phyloP scores from a whole-genome alignment of 495 filamentous ascomycete genomes.

The Astrocystis sublimbata region DNA sequence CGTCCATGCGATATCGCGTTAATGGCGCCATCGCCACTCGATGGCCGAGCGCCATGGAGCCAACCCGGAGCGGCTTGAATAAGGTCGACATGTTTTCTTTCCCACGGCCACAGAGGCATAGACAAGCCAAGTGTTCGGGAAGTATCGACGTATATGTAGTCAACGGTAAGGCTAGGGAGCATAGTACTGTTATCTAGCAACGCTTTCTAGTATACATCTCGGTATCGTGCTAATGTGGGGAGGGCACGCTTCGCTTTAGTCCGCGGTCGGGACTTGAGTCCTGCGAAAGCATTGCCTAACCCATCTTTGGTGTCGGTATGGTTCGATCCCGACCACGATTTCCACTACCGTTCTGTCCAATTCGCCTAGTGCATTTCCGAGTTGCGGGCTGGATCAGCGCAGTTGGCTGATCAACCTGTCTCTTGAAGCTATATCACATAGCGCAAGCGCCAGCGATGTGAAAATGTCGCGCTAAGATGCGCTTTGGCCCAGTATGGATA shows the following conservation, averaged over 20 bases:
- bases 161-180: not conserved
- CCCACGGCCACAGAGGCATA: not conserved
- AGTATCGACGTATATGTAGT: not conserved
- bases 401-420: not conserved
- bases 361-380: not conserved
- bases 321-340: not conserved
- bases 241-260: too few relatives aligned
- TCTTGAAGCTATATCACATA: not conserved
- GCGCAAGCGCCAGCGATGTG: not conserved
- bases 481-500: not conserved
- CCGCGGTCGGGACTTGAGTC: too few relatives aligned
- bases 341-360: not conserved
- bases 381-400: not conserved
- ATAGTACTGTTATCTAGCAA: not conserved
- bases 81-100: slow-evolving; percentile 38
- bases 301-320: not conserved
- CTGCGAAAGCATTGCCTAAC: not conserved
- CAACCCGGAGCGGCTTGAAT: slow-evolving; percentile 56
- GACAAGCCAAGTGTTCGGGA: not conserved
- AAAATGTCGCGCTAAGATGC: not conserved
- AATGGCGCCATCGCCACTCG: slow-evolving; percentile 57
- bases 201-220: not conserved
- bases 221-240: not conserved
- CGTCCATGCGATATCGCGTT: slow-evolving; percentile 54
- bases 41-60: slow-evolving; percentile 50